Percentiles rank a stretch among this genome's conserved stretches.
phyloP scores from a whole-genome alignment of 169 alveolate genomes.

The Plasmodium vivax region DNA sequence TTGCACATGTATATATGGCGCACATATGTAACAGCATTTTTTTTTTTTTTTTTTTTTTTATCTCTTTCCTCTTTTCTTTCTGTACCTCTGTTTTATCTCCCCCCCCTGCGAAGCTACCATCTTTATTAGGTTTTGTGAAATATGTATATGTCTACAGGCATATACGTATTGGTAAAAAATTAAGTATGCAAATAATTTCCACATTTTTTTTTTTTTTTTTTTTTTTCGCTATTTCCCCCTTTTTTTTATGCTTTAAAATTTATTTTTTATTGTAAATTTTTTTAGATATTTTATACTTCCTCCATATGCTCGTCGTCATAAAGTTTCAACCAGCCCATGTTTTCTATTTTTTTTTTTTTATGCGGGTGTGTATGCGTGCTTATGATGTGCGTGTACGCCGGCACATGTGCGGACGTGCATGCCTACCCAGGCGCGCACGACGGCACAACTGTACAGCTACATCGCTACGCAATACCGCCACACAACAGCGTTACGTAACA shows the following conservation, averaged over 20 bases:
- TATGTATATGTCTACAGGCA: not conserved
- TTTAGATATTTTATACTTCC: conserved; percentile 25
- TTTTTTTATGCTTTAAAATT: conserved; percentile 12
- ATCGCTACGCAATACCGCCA: not conserved
- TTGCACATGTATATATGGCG: not conserved
- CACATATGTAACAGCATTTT: not conserved
- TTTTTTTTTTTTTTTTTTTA: not conserved
- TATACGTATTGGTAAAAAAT: not conserved
- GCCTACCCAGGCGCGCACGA: not conserved
- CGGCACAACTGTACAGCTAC: not conserved
- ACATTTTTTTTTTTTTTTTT: not conserved
- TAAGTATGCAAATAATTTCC: not conserved
- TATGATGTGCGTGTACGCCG: not conserved
- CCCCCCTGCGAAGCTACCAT: not conserved
- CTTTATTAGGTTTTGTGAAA: not conserved
- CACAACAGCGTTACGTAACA: not conserved
- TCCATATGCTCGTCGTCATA: conserved; percentile 6
- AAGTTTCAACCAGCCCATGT: not conserved
- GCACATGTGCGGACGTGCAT: not conserved
- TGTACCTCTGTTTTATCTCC: not conserved
- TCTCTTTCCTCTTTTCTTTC: not conserved
- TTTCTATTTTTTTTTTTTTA: conserved; percentile 14
- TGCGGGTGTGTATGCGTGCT: not conserved
- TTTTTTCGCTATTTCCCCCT: not conserved
- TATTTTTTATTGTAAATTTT: conserved; percentile 53